Conservation (phyloP, 2,329 filamentous ascomycete genomes). For the Didymella segeticola region DNA sequence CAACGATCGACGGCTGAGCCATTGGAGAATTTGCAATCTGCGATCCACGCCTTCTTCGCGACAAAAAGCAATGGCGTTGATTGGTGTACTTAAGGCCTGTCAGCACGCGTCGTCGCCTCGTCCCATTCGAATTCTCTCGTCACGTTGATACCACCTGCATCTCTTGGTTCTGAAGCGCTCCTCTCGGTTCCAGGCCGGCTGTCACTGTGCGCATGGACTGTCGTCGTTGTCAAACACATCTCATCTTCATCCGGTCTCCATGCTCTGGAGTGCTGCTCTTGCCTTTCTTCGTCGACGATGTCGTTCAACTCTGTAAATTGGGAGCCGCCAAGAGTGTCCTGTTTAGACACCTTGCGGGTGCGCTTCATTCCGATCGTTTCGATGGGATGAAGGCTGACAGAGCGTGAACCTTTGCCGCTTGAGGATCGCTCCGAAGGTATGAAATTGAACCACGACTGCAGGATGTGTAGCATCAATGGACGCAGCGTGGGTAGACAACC, state of each 20-base stretch:
- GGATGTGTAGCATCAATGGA: slow-evolving; percentile 24
- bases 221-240: slow-evolving; percentile 30
- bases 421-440: slow-evolving; percentile 20
- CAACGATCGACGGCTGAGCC: background rate
- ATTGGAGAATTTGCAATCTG: background rate
- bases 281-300: background rate
- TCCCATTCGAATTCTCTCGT: slow-evolving; percentile 33
- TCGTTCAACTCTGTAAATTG: slow-evolving; percentile 17
- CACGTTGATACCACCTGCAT: slow-evolving; percentile 22
- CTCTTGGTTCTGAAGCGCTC: slow-evolving; percentile 1
- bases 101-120: slow-evolving; percentile 2
- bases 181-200: slow-evolving; percentile 3
- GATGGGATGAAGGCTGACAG: slow-evolving; percentile 19
- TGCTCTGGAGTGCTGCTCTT: slow-evolving; percentile 7
- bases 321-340: slow-evolving; percentile 23
- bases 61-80: background rate
- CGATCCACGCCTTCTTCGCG: background rate
- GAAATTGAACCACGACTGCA: slow-evolving; percentile 18
- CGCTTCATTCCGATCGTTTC: slow-evolving; percentile 34
- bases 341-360: slow-evolving; percentile 26
- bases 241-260: slow-evolving; percentile 33
- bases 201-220: slow-evolving; percentile 13
- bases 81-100: background rate
- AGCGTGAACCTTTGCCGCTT: slow-evolving; percentile 5
- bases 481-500: slow-evolving; percentile 35